A percentile compares a stretch with the other conserved stretches of the same genome.
These are phyloP conservation scores for Wickerhamiella allomyrinae DNA, from an alignment of 805 yeast species.

Conservation along the genomic window DNA sequence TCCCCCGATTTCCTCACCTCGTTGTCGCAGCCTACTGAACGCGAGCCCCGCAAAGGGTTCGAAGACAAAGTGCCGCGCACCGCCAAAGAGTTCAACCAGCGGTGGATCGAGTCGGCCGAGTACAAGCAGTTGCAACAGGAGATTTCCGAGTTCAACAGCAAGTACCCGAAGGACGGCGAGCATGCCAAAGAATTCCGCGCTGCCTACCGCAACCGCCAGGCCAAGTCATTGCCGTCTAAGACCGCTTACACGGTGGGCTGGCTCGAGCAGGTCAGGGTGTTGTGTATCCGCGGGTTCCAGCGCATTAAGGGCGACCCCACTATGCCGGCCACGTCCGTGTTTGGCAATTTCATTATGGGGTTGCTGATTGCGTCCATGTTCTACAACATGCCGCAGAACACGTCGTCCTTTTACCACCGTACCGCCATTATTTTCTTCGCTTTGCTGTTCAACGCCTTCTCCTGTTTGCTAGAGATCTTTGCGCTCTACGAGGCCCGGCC, in stretches of 20 bases:
- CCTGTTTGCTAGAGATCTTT: conserved; percentile 42
- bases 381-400: conserved; percentile 36
- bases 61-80: conserved; percentile 43
- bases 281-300: conserved; percentile 39
- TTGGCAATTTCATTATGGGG: conserved; percentile 41
- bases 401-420: conserved; percentile 46
- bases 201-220: conserved; percentile 28
- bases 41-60: conserved; percentile 35
- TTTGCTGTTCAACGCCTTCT: conserved; percentile 45
- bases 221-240: conserved; percentile 25
- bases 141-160: conserved; percentile 32
- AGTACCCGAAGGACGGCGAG: conserved; percentile 16
- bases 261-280: conserved; percentile 35
- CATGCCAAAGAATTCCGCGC: conserved; percentile 27
- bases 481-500: conserved; percentile 38
- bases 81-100: conserved; percentile 44
- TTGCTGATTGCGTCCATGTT: conserved; percentile 51
- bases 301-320: conserved; percentile 44
- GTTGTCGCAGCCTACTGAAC: conserved; percentile 51
- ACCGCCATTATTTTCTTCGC: conserved; percentile 52
- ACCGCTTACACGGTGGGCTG: conserved; percentile 35
- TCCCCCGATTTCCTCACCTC: conserved; percentile 62
- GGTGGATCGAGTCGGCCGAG: conserved; percentile 42
- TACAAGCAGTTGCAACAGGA: conserved; percentile 30
- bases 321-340: conserved; percentile 32